Evolutionary conservation across 177 flowering plant genomes (phyloP).

Genomic region (Tripterygium wilfordii): DNA sequence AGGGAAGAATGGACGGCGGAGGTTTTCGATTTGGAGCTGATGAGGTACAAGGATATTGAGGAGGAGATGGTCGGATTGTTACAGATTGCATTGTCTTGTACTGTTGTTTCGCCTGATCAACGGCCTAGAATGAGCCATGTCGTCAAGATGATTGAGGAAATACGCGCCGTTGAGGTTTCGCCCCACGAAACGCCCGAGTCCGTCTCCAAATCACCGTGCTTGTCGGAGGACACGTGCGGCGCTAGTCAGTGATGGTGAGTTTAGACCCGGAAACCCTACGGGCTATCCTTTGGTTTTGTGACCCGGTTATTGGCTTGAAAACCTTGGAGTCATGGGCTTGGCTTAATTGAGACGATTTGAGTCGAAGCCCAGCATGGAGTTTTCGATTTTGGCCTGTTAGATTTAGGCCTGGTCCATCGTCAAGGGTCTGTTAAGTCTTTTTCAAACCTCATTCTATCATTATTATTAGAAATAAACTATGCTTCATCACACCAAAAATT

Average conservation of each 20-base stretch:
- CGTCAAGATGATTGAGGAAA: slow-evolving; percentile 58
- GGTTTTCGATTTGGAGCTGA: slow-evolving; percentile 86
- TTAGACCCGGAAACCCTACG: no score
- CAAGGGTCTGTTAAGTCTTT: no score
- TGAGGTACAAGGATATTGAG: slow-evolving; percentile 84
- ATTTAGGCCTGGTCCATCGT: no score
- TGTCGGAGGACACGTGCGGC: slow-evolving; percentile 59
- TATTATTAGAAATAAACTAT: no score
- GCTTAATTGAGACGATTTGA: no score
- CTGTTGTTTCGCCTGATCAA: slow-evolving; percentile 31
- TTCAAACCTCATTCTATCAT: no score
- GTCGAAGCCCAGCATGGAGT: no score
- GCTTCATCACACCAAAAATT: no score
- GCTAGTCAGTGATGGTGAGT: slow-evolving; percentile 9
- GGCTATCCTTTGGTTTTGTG: no score
- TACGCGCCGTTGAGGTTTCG: slow-evolving; percentile 54
- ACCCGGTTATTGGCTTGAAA: no score
- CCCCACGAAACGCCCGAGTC: slow-evolving; percentile 62
- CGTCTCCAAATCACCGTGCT: slow-evolving; percentile 61
- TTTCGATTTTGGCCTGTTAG: no score
- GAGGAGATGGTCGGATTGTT: slow-evolving; percentile 82
- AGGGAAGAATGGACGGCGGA: slow-evolving; percentile 96
- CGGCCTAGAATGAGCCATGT: slow-evolving; percentile 42
- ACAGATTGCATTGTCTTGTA: slow-evolving; percentile 45
- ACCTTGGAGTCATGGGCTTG: no score